Percentiles rank a stretch among this genome's conserved stretches.
phyloP scores from a whole-genome alignment of 257 asterid genomes.

The Asclepias syriaca region DNA sequence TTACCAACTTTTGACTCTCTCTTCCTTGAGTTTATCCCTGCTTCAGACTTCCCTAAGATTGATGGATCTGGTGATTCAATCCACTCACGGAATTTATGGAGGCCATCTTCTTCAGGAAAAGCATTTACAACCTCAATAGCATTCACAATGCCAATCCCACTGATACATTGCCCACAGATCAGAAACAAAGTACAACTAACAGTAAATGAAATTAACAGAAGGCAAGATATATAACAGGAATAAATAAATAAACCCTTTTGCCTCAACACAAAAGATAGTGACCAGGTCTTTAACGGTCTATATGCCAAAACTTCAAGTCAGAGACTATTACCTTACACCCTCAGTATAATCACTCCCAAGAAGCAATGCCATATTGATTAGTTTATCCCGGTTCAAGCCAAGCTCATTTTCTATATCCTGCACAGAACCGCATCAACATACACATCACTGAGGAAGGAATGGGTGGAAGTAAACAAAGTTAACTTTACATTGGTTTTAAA shows the following conservation, averaged over 20 bases:
- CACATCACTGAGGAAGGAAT: not conserved
- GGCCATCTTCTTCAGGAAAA: conserved; percentile 83
- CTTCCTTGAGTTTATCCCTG: conserved; percentile 36
- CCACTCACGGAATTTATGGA: conserved; percentile 83
- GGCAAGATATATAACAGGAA: not conserved
- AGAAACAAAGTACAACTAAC: not conserved
- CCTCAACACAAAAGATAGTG: not conserved
- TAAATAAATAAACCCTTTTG: not conserved
- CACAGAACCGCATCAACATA: conserved; percentile 21
- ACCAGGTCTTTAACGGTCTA: conserved; percentile 3
- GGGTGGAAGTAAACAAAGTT: not conserved
- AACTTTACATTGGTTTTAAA: not conserved
- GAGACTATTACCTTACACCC: conserved; percentile 70
- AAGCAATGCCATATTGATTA: conserved; percentile 78
- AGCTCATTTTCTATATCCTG: conserved; percentile 90
- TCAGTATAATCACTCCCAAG: conserved; percentile 97
- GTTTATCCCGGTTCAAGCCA: conserved; percentile 76
- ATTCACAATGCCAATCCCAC: conserved; percentile 95
- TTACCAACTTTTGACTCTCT: conserved; percentile 40
- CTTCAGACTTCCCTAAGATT: conserved; percentile 61
- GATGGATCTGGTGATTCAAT: conserved; percentile 93
- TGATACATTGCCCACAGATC: conserved; percentile 25
- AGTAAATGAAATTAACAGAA: not conserved
- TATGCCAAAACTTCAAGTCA: not conserved
- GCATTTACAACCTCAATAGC: conserved; percentile 96